A percentile compares a stretch with the other conserved stretches of the same genome.
These are phyloP conservation scores for Dendrocalamus latiflorus DNA, from an alignment of 202 grass and related monocot genomes.

Conservation along the genomic window DNA sequence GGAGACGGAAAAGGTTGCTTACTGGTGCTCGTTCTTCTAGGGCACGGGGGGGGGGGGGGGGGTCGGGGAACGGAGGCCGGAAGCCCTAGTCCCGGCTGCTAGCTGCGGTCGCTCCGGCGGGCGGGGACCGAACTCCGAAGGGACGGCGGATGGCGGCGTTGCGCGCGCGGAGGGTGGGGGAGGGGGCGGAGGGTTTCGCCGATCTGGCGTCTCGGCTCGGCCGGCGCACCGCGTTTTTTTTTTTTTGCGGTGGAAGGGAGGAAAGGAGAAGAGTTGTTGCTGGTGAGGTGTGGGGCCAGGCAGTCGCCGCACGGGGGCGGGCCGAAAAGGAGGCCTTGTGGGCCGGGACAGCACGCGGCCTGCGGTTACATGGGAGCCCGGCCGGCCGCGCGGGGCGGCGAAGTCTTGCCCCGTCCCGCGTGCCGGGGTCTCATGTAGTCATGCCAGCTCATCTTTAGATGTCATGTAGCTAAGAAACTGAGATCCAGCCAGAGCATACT, in stretches of 20 bases:
- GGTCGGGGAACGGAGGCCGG: too few relatives aligned
- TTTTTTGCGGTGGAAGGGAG: neutral
- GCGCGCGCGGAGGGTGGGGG: neutral
- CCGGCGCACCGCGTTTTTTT: neutral
- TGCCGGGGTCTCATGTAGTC: neutral
- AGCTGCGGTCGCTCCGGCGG: neutral
- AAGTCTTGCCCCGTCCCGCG: too few relatives aligned
- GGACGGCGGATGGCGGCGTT: neutral
- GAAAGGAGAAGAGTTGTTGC: neutral
- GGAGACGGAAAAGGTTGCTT: neutral
- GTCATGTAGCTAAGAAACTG: neutral
- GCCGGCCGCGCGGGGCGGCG: too few relatives aligned
- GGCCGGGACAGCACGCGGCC: too few relatives aligned
- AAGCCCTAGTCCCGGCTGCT: neutral
- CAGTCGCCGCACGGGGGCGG: neutral
- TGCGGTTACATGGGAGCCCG: too few relatives aligned
- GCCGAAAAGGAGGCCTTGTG: neutral
- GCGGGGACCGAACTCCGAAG: neutral
- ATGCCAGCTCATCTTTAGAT: neutral
- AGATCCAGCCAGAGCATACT: neutral
- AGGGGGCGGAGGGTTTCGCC: neutral
- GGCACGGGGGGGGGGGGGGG: neutral
- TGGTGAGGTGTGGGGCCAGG: neutral
- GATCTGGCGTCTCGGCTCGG: neutral
- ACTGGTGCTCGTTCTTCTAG: neutral